Percentiles rank a stretch among this genome's conserved stretches.
These are phyloP conservation scores for Colletotrichum noveboracense DNA, from an alignment of 2,329 filamentous ascomycete genomes.

Conservation along the genomic window DNA sequence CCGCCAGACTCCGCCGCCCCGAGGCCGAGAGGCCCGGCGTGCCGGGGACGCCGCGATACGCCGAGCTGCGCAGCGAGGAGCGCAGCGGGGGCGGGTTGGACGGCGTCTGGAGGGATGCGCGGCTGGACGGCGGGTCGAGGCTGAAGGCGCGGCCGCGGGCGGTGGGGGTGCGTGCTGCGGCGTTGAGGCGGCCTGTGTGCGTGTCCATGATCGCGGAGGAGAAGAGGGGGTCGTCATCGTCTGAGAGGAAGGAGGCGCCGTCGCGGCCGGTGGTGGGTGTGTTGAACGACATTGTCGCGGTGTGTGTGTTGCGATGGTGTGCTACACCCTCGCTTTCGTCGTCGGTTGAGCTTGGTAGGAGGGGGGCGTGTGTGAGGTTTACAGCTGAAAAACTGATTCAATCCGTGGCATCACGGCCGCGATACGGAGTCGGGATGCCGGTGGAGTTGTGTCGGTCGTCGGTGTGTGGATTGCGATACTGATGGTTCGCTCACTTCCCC, in stretches of 20 bases:
- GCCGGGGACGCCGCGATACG: constrained; percentile 29
- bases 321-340: not conserved
- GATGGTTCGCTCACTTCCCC: not conserved
- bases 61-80: constrained; percentile 37
- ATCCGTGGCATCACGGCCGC: not conserved
- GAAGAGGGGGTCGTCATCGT: constrained; percentile 41
- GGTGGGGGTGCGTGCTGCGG: constrained; percentile 28
- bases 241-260: not conserved
- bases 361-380: not conserved
- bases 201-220: constrained; percentile 46
- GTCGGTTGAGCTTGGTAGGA: not conserved
- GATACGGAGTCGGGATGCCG: not conserved
- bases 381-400: not conserved
- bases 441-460: not conserved
- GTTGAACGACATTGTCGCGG: constrained; percentile 1
- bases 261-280: constrained; percentile 3
- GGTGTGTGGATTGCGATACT: not conserved
- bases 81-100: not conserved
- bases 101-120: constrained; percentile 10
- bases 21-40: constrained; percentile 48
- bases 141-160: not conserved
- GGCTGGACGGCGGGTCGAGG: constrained; percentile 12
- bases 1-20: constrained; percentile 45
- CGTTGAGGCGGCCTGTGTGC: constrained; percentile 41
- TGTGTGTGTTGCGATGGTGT: not conserved